phyloP scores from a whole-genome alignment of 2,329 filamentous ascomycete species.

The Stachybotrys chlorohalonatus region DNA sequence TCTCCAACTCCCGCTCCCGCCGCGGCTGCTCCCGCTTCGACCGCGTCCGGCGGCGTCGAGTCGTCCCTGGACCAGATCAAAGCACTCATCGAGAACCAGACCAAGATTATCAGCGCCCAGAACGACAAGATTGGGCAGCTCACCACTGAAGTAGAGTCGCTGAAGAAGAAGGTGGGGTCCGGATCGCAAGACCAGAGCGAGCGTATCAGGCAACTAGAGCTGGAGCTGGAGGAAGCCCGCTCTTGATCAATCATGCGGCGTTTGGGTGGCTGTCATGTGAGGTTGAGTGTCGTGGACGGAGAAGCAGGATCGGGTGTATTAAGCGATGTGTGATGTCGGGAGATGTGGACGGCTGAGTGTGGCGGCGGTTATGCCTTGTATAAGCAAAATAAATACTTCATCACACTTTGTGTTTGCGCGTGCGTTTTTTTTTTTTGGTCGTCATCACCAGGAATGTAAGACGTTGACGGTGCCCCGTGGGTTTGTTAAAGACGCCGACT shows the following conservation, averaged over 20 bases:
- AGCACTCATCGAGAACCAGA: constrained; percentile 66
- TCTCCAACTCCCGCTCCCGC: constrained; percentile 14
- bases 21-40: constrained; percentile 17
- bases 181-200: constrained; percentile 54
- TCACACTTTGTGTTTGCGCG: too few relatives aligned
- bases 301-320: background rate
- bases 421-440: too few relatives aligned
- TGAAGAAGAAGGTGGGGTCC: constrained; percentile 65
- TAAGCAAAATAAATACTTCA: background rate
- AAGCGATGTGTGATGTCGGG: background rate
- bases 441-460: too few relatives aligned
- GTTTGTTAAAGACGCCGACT: too few relatives aligned
- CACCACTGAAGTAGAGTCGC: constrained; percentile 63
- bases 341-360: background rate
- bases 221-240: constrained; percentile 56
- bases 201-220: constrained; percentile 57
- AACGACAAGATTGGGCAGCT: constrained; percentile 64
- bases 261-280: constrained; percentile 1
- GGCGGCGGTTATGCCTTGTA: background rate
- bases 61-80: constrained; percentile 69
- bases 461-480: too few relatives aligned
- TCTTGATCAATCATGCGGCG: constrained; percentile 28
- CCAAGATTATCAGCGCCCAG: constrained; percentile 67
- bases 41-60: constrained; percentile 37
- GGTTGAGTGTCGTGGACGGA: background rate